Percentiles rank a stretch among this genome's conserved stretches.
phyloP scores from a whole-genome alignment of 139 green algal genomes.

The Closterium sp. region DNA sequence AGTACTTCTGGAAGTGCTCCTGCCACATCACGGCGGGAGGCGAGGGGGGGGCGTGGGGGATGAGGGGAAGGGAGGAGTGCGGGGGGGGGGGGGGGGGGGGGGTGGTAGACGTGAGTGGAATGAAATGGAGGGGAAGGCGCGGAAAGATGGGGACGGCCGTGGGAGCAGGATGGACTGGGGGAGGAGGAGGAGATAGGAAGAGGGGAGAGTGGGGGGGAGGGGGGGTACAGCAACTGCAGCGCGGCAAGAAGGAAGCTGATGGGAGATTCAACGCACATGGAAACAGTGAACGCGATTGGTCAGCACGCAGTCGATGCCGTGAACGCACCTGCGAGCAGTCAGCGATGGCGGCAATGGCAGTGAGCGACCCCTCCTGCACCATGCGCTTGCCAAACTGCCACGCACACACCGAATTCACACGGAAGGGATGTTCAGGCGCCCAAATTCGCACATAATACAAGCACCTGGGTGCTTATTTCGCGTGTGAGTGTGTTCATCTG shows the following conservation, averaged over 20 bases:
- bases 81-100: not conserved
- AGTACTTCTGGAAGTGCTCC: conserved; percentile 86
- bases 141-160: too few relatives aligned
- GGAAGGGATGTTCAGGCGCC: not conserved
- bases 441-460: not conserved
- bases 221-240: too few relatives aligned
- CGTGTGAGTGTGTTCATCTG: not conserved
- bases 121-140: not conserved
- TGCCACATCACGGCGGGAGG: conserved; percentile 31
- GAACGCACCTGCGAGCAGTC: conserved; percentile 73
- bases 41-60: not conserved
- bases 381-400: conserved; percentile 37
- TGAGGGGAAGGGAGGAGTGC: not conserved
- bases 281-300: not conserved
- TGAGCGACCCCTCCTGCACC: conserved; percentile 89
- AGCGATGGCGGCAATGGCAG: conserved; percentile 86
- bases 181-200: not conserved
- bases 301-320: not conserved
- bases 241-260: too few relatives aligned
- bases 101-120: not conserved
- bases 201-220: too few relatives aligned
- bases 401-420: not conserved
- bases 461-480: not conserved
- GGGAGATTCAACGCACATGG: too few relatives aligned
- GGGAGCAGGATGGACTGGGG: too few relatives aligned